phyloP scores from a whole-genome alignment of 805 yeast genomes.

The Yarrowia sp. region DNA sequence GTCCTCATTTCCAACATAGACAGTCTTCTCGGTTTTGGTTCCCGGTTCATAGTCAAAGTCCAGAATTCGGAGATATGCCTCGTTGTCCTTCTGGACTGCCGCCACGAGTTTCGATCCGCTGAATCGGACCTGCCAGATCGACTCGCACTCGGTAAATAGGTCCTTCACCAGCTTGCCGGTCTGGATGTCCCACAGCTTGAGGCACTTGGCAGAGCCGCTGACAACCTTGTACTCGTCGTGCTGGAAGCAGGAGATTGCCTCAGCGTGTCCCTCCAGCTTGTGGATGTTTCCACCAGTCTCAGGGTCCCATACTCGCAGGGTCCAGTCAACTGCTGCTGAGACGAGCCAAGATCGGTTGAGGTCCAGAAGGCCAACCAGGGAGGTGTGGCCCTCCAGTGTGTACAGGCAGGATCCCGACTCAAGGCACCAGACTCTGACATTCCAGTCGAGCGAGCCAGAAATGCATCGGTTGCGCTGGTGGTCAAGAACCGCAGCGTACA shows the following conservation, averaged over 20 bases:
- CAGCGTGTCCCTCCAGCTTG: slow-evolving; percentile 70
- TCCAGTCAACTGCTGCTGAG: slow-evolving; percentile 94
- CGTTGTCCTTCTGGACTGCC: slow-evolving; percentile 73
- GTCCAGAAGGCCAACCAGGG: slow-evolving; percentile 82
- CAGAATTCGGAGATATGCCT: slow-evolving; percentile 76
- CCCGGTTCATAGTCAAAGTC: slow-evolving; percentile 58
- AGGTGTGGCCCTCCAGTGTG: slow-evolving; percentile 81
- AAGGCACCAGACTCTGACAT: slow-evolving; percentile 87
- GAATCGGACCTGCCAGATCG: slow-evolving; percentile 92
- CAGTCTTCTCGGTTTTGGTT: slow-evolving; percentile 9
- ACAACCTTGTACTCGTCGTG: slow-evolving; percentile 81
- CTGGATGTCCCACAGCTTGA: slow-evolving; percentile 82
- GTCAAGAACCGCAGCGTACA: slow-evolving; percentile 86
- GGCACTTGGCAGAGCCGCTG: slow-evolving; percentile 84
- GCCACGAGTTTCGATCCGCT: slow-evolving; percentile 83
- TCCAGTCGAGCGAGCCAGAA: slow-evolving; percentile 87
- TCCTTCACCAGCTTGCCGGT: slow-evolving; percentile 74
- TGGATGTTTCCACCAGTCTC: slow-evolving; percentile 63
- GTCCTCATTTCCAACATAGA: slow-evolving; percentile 16
- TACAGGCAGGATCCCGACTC: slow-evolving; percentile 67
- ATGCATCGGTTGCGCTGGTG: slow-evolving; percentile 72
- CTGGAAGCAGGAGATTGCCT: slow-evolving; percentile 91
- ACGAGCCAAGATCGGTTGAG: slow-evolving; percentile 74
- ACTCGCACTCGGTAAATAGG: slow-evolving; percentile 70
- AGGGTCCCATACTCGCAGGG: slow-evolving; percentile 92